These are phyloP conservation scores for Pseudogymnoascus sp. DNA, from an alignment of 2,329 filamentous ascomycete species.

Conservation along the genomic window DNA sequence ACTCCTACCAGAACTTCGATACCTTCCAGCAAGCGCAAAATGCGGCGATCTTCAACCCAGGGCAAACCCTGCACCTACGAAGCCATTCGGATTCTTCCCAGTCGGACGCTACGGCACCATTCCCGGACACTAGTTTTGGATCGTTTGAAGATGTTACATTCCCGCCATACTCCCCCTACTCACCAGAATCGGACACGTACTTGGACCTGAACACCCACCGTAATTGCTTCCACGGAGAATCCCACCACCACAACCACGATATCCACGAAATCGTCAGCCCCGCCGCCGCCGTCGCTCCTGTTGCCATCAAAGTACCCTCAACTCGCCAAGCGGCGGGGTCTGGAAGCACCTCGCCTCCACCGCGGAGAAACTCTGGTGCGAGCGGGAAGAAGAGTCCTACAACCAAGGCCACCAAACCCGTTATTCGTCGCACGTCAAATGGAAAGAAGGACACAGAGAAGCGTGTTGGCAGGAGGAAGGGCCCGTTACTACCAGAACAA, in stretches of 20 bases:
- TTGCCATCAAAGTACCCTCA: constrained; percentile 59
- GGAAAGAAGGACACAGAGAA: constrained; percentile 86
- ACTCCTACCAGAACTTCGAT: constrained; percentile 62
- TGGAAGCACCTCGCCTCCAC: constrained; percentile 53
- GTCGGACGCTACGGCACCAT: constrained; percentile 57
- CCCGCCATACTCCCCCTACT: constrained; percentile 68
- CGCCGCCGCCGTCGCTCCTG: constrained; percentile 56
- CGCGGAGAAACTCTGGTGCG: constrained; percentile 59
- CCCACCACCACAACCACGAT: constrained; percentile 37
- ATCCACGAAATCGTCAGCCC: constrained; percentile 56
- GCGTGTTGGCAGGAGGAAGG: constrained; percentile 83
- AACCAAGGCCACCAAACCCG: constrained; percentile 73
- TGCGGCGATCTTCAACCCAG: constrained; percentile 74
- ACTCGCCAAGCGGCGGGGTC: constrained; percentile 53
- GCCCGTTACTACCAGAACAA: constrained; percentile 85
- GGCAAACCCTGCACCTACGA: constrained; percentile 80
- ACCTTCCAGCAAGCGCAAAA: constrained; percentile 52
- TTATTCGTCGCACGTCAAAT: constrained; percentile 63
- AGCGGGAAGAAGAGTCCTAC: constrained; percentile 52
- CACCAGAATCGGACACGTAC: constrained; percentile 70
- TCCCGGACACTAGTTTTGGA: constrained; percentile 50
- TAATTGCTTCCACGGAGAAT: constrained; percentile 53
- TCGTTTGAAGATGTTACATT: constrained; percentile 72
- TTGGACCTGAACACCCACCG: constrained; percentile 50
- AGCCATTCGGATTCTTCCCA: constrained; percentile 80